These are phyloP conservation scores for Adansonia madagascariensis DNA, from an alignment of 441 rosid species.

Conservation along the genomic window DNA sequence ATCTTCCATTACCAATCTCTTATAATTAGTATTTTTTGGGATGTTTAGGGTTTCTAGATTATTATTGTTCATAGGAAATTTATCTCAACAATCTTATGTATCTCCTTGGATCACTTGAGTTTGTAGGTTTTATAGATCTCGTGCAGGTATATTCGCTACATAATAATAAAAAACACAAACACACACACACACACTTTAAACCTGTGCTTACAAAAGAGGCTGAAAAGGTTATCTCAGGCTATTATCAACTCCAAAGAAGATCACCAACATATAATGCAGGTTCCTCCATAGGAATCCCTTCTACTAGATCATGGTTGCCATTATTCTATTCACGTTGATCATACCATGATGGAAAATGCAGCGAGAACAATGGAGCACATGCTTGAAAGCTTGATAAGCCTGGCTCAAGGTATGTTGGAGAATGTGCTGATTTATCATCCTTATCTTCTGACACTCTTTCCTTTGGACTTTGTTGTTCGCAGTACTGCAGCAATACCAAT, in stretches of 20 bases:
- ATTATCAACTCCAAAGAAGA: constrained; percentile 95
- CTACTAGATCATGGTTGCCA: not conserved
- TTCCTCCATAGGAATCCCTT: constrained; percentile 28
- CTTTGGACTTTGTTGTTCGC: constrained; percentile 1
- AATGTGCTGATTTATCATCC: not conserved
- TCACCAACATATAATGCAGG: constrained; percentile 91
- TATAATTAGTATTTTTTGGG: not conserved
- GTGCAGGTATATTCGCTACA: constrained; percentile 81
- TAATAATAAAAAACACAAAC: constrained; percentile 38
- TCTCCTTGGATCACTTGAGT: constrained; percentile 17
- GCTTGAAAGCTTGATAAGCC: constrained; percentile 95
- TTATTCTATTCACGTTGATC: constrained; percentile 22
- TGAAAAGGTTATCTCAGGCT: constrained; percentile 84
- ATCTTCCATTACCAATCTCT: constrained; percentile 1
- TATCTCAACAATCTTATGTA: not conserved
- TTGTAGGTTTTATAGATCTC: constrained; percentile 15
- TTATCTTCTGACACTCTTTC: not conserved
- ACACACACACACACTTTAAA: constrained; percentile 48
- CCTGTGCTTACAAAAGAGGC: constrained; percentile 88
- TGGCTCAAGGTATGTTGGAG: constrained; percentile 77
- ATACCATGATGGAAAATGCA: constrained; percentile 37
- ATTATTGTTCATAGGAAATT: not conserved
- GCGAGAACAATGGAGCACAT: constrained; percentile 96
- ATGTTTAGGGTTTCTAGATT: not conserved
- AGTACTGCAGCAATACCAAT: constrained; percentile 27